Base-by-base conservation (phyloP, 2,329 filamentous ascomycete genomes). In the Diaporthe citri region DNA sequence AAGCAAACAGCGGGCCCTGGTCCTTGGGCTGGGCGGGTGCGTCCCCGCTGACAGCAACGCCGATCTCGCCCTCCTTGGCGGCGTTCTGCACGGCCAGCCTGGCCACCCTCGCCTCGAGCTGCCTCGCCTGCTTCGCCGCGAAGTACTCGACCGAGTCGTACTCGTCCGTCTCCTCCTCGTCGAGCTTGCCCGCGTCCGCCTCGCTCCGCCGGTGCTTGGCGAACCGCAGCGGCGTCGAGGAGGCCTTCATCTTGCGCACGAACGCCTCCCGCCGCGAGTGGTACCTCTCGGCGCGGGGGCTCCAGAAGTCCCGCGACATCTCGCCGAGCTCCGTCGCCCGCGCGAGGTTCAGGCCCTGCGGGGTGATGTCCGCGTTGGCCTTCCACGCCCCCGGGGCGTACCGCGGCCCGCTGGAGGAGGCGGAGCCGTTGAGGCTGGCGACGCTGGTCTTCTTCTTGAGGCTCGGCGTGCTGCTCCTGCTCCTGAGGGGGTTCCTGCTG, bases 241-340 rank as follows among this genome's bases (percentile, higher is more conserved):
- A 70, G 0, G 83, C 73, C 76, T 82, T 85, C 75, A 82, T 78
- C 77, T 86, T 86, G 62, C 84, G 80, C 2, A 86, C 84, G 76
- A 86, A 86, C 75, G 82, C 82, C 43, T 79, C 79, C 12, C 85
- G 82, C 20, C 84, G 82, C 3, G 77, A 77, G 77, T 86, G 84
- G 71, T 86, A 86, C 20, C 84, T 79, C 17, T 77, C 69, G 6
- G 83, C 79, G 8, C 84, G 79, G 1, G 83, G 76, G 34, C 82
- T 82, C 84, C 84, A 86, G 77, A 86, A 86, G 78, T 86, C 85
- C 64, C 83, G 82, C 51, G 82, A 79, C 84, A 86, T 85, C 75
- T 86, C 82, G 8, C 80, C 82, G 0, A 86, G 80, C 78, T 86
- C 85, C 13, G 78, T 75, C 0, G 82, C 82, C 36, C 84, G 81